phyloP scores from a whole-genome alignment of 352 stramenopile genomes.

The Lagenidium giganteum region DNA sequence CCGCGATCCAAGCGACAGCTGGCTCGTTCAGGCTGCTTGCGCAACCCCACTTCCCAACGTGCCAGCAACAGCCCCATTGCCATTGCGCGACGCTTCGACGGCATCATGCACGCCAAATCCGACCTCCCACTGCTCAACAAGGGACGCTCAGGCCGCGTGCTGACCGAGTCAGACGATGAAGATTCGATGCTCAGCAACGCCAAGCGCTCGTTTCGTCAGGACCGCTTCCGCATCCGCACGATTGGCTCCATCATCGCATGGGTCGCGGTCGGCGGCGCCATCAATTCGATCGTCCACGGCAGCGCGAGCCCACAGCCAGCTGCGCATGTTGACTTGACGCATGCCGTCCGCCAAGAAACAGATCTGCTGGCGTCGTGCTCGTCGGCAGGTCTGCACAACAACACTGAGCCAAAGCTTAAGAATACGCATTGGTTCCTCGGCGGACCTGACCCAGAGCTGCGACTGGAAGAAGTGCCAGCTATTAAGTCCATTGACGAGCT shows the following conservation, averaged over 20 bases:
- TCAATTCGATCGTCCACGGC: constrained; percentile 24
- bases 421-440: constrained; percentile 54
- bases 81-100: too few species aligned
- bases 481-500: constrained; percentile 53
- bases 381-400: constrained; percentile 16
- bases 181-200: too few species aligned
- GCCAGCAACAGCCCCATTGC: too few species aligned
- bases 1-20: too few species aligned
- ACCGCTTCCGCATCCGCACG: constrained; percentile 31
- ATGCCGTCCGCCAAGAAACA: constrained; percentile 44
- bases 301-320: neutral
- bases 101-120: too few species aligned
- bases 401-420: constrained; percentile 20
- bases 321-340: constrained; percentile 33
- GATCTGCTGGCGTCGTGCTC: constrained; percentile 47
- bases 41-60: too few species aligned
- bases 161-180: too few species aligned
- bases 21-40: too few species aligned
- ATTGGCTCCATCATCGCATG: constrained; percentile 40
- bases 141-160: too few species aligned
- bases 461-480: constrained; percentile 36
- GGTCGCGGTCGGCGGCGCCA: constrained; percentile 41
- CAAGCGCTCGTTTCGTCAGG: constrained; percentile 21
- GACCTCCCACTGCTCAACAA: too few species aligned
- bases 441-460: constrained; percentile 49